Evolutionary conservation across 1,284 basidiomycete genomes (phyloP), one percentile per base, ranked within the genome.

Genomic region (Malassezia japonica): DNA sequence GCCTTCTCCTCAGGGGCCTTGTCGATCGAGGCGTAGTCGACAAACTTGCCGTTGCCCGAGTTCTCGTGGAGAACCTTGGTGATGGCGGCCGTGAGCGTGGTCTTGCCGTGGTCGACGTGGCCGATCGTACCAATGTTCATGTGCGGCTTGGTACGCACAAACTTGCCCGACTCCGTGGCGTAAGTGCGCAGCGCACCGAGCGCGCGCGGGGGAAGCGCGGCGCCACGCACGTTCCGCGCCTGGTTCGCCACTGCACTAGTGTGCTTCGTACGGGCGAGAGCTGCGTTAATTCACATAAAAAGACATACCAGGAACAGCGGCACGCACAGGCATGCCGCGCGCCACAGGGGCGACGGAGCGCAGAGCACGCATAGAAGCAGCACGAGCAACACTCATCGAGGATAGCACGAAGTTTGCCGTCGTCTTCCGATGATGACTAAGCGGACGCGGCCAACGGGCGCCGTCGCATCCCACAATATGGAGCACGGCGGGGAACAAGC

Each of bases 1-100:
- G 92, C 92, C 77, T 91, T 94, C 79, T 99, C 94, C 76, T 99
- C 94, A 9, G 94, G 94, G n/a, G 94, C 94, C 79, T 90, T 95
- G 84, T 99, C 94, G 72, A 99, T 99, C 76, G 90, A 83, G 48
- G 81, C 82, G 78, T 99, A 99, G 80, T 92, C 92, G 62, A 94
- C 86, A 77, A 99, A 98, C 75, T 85, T 89, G 61, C 89, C 91
- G 48, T 75, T 75, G 48, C 84, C 86, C 62, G 85, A 84, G 16
- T 56, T 47, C 61, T 84, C 81, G 33, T 92, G 78, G 50, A 98
- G 82, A 57, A 91, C 86, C 76, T 90, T 98, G 70, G 94, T 99
- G 75, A 99, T 98, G 57, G 94, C 91, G 45, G 94, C 94, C 9
- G 94, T 98, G 62, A 99, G 78, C 1, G 94, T 99, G 12, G 94